phyloP scores from a whole-genome alignment of 2,329 filamentous ascomycete genomes.

The Diaporthe nobilis region DNA sequence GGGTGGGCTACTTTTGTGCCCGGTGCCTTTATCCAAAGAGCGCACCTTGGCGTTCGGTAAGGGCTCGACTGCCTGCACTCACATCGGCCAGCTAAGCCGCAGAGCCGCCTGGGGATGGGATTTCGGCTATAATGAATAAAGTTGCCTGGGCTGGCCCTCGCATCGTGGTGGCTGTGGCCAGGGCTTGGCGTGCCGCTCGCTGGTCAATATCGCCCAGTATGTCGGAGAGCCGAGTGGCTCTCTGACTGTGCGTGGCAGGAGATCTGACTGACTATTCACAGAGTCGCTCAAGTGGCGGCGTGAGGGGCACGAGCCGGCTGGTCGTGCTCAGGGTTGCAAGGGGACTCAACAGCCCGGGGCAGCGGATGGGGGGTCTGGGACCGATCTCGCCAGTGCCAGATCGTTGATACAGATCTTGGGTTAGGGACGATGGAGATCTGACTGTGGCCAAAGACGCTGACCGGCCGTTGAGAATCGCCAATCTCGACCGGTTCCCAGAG shows the following conservation, averaged over 20 bases:
- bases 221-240: constrained; percentile 2
- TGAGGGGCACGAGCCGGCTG: neutral
- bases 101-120: neutral
- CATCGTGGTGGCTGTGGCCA: neutral
- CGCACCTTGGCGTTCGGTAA: neutral
- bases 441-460: no score
- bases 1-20: constrained; percentile 2
- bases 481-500: neutral
- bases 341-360: neutral
- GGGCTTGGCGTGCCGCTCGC: neutral
- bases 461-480: neutral
- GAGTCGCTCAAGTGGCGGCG: neutral
- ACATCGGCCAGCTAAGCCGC: neutral
- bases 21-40: constrained; percentile 23
- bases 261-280: neutral
- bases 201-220: no score
- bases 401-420: neutral
- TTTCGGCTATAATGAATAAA: neutral
- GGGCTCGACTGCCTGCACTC: neutral
- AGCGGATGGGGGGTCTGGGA: no score
- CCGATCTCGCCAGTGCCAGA: neutral
- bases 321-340: neutral
- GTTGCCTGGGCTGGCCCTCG: no score
- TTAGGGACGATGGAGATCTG: neutral
- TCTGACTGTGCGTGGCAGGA: neutral